These are phyloP conservation scores for Toxoplasma gondii DNA, from an alignment of 169 alveolate species.

Conservation along the genomic window DNA sequence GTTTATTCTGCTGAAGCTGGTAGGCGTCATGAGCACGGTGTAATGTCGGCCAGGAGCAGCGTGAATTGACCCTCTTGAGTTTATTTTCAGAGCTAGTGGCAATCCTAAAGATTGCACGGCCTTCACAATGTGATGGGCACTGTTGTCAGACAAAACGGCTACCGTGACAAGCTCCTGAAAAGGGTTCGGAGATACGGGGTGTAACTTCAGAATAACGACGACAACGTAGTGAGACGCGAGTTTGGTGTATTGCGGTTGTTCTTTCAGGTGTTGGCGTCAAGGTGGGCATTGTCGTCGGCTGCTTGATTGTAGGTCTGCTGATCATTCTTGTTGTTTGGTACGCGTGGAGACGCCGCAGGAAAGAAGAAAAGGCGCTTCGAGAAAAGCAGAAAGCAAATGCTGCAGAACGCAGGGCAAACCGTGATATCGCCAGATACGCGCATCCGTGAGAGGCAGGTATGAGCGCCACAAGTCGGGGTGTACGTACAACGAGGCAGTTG, in stretches of 20 bases:
- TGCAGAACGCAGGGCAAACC: background rate
- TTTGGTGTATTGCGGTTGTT: background rate
- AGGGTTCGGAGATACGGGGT: background rate
- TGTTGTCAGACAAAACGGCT: no score
- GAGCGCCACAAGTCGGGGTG: background rate
- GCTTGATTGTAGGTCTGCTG: background rate
- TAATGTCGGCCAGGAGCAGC: background rate
- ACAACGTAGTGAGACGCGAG: background rate
- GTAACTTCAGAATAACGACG: background rate
- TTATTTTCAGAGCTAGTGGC: background rate
- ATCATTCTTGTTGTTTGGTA: background rate
- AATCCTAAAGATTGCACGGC: background rate
- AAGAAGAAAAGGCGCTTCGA: background rate
- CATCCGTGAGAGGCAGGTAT: background rate
- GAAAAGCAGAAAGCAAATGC: background rate
- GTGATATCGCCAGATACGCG: background rate
- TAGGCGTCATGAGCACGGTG: background rate
- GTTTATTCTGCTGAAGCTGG: background rate
- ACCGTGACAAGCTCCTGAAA: background rate
- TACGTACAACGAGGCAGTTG: background rate
- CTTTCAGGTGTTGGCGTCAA: constrained; percentile 1
- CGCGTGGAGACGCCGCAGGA: background rate
- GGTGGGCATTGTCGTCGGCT: background rate
- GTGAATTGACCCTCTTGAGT: background rate
- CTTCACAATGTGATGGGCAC: no score